Evolutionary conservation across 148 eudicot genomes (phyloP), one percentile per base, ranked within the genome.

Genomic region (Linanthus parryae): DNA sequence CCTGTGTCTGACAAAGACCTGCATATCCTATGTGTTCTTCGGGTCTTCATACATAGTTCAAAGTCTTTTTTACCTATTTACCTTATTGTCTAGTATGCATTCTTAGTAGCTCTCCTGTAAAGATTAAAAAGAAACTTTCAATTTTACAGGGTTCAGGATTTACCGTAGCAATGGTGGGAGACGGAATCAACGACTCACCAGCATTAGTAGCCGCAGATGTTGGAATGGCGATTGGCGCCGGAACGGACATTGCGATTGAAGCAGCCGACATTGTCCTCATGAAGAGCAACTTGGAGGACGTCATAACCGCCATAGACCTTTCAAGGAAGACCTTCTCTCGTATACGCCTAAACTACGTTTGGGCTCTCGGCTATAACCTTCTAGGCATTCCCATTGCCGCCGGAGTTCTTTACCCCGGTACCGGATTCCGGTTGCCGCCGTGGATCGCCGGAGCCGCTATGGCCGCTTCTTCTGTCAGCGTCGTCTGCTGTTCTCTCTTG

Each of bases 381-480:
- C 83, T 88, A 0, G 85, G 91, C 12, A 88, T 94, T 34, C 99
- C 99, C 1, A 73, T 94, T 14, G 99, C 99, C 36, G 91, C 96
- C 0, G 99, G 99, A 8, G 66, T 39, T 9, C 74, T 94, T 49
- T 94, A 77, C 75, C 95, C 96, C 8, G 69, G 63, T 5, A 73
- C 82, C 7, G 64, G 88, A 41, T 84, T 88, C 24, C 82, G 95
- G 15, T 66, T 94, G 37, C 99, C 95, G 0, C 99, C 99, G 40
- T 94, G 99, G 99, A 36, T 94, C 28, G 99, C 99, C 0, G 99
- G 99, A 47, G 99, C 88, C 22, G 99, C 99, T 5, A 94, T 94
- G 99, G 99, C 99, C 3, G 99, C 99, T 24, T 94, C 99, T 15
- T 94, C 96, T 0, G 94, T 94, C 2, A 94, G 96, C 38, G 96